Conservation (phyloP, 129 eudicot species). For the Tagetes erecta region DNA sequence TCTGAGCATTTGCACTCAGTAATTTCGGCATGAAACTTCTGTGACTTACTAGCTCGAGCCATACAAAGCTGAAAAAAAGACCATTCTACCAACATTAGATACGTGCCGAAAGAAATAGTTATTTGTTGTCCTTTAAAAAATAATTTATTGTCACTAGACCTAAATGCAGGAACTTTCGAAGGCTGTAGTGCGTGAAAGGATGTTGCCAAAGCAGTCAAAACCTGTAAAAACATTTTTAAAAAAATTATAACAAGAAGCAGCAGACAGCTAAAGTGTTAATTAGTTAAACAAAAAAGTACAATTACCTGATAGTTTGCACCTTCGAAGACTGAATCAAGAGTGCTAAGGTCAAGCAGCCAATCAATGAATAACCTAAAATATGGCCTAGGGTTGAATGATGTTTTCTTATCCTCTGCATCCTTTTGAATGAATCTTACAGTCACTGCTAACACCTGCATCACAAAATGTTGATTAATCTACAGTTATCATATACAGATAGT, state of each 20-base stretch:
- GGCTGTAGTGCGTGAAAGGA: conserved; percentile 93
- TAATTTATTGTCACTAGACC: conserved; percentile 41
- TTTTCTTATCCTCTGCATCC: conserved; percentile 83
- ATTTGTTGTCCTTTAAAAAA: neutral
- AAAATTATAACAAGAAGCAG: conserved; percentile 7
- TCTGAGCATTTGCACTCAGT: conserved; percentile 79
- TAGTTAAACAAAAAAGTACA: neutral
- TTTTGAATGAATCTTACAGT: conserved; percentile 73
- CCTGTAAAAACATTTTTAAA: conserved; percentile 38
- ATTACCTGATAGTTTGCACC: conserved; percentile 91
- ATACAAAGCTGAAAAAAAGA: conserved; percentile 67
- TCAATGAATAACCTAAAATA: conserved; percentile 88
- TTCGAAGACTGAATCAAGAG: conserved; percentile 85
- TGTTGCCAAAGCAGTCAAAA: conserved; percentile 81
- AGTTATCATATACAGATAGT: conserved; percentile 34
- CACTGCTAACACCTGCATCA: conserved; percentile 72
- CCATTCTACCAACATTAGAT: neutral
- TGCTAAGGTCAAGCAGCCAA: conserved; percentile 79
- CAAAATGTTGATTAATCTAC: conserved; percentile 21
- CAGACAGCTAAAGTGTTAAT: neutral
- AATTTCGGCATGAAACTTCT: conserved; percentile 97
- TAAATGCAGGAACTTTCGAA: conserved; percentile 91
- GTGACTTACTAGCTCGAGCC: conserved; percentile 99
- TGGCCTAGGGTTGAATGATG: conserved; percentile 88
- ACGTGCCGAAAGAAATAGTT: neutral